A percentile compares a stretch with the other conserved stretches of the same genome.
phyloP scores from a whole-genome alignment of 2,329 filamentous ascomycete genomes.

The Talaromyces sp. region DNA sequence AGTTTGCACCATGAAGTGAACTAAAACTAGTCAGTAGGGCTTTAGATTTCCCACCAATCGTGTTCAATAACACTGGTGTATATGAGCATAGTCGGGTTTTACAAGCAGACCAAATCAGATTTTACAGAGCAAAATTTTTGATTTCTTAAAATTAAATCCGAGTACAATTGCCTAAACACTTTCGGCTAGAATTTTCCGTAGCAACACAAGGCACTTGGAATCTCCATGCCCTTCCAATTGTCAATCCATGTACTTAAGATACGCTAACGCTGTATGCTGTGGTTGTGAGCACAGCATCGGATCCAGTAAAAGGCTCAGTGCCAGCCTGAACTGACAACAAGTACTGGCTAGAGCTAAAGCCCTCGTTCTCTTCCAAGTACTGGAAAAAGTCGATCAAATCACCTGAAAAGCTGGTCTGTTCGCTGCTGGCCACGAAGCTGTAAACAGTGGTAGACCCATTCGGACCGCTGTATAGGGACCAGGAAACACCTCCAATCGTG shows the following conservation, averaged over 20 bases:
- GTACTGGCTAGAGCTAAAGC: slow-evolving; percentile 41
- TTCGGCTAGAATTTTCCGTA: background rate
- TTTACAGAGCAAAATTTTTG: background rate
- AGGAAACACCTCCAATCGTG: slow-evolving; percentile 50
- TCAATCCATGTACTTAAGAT: background rate
- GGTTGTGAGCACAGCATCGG: slow-evolving; percentile 20
- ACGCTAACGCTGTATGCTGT: slow-evolving; percentile 23
- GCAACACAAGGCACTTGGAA: background rate
- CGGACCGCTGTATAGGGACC: slow-evolving; percentile 56
- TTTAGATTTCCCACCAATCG: background rate
- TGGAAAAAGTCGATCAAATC: slow-evolving; percentile 55
- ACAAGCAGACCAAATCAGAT: background rate
- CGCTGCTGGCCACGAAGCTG: slow-evolving; percentile 50
- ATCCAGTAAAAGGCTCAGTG: slow-evolving; percentile 32
- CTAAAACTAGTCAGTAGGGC: background rate
- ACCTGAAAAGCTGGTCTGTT: slow-evolving; percentile 50
- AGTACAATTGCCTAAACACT: background rate
- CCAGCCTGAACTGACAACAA: slow-evolving; percentile 44
- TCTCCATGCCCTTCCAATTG: background rate
- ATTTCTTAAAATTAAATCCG: background rate
- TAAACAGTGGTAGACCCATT: slow-evolving; percentile 56
- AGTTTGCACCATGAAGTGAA: background rate
- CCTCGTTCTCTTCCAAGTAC: slow-evolving; percentile 45
- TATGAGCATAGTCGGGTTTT: background rate
- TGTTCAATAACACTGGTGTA: background rate